These are phyloP conservation scores for Volvariella volvacea DNA, from an alignment of 1,284 basidiomycete genomes.

Conservation along the genomic window DNA sequence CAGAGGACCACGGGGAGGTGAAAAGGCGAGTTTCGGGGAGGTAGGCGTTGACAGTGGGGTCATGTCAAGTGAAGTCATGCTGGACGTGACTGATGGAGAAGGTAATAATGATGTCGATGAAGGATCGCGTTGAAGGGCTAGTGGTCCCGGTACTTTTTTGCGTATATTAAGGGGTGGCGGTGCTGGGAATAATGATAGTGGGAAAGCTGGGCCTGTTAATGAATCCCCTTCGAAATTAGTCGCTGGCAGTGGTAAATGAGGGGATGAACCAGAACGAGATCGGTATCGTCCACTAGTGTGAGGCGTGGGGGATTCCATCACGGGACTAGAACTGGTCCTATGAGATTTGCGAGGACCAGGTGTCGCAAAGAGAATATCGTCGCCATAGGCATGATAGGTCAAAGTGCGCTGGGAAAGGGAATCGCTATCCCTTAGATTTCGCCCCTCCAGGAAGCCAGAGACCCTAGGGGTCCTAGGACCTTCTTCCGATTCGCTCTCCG, in stretches of 20 bases:
- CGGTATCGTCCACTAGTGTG: not conserved
- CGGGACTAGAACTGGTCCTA: not conserved
- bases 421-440: not conserved
- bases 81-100: slow-evolving; percentile 22
- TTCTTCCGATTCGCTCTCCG: not conserved
- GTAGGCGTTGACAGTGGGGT: slow-evolving; percentile 36
- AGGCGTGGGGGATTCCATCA: not conserved
- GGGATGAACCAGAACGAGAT: not conserved
- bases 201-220: slow-evolving; percentile 15
- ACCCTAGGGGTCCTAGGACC: not conserved
- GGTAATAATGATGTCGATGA: slow-evolving; percentile 20
- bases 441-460: not conserved
- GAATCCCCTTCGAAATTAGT: not conserved
- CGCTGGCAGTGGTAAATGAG: not conserved
- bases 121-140: slow-evolving; percentile 16
- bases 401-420: not conserved
- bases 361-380: not conserved
- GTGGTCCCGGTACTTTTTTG: slow-evolving; percentile 30
- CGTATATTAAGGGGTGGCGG: slow-evolving; percentile 34
- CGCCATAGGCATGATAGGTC: not conserved
- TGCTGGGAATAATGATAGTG: slow-evolving; percentile 32
- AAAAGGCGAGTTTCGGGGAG: slow-evolving; percentile 18
- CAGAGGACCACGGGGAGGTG: slow-evolving; percentile 14
- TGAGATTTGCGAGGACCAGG: not conserved
- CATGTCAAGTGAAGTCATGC: slow-evolving; percentile 24